phyloP scores from a whole-genome alignment of 1,139 yeast species.

The Komagataea norvegica region DNA sequence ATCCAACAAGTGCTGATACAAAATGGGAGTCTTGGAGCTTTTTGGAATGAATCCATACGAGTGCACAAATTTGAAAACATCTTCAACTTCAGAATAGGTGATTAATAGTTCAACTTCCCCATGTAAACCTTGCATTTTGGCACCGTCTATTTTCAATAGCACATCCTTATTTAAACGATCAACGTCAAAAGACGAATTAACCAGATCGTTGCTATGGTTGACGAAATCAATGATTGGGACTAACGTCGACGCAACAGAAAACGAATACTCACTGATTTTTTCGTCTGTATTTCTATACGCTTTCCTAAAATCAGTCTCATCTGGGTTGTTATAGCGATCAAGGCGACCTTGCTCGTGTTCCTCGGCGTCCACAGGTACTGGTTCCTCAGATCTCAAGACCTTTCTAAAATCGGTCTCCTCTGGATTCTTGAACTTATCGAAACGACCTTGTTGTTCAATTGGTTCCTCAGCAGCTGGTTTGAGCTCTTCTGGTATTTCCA shows the following conservation, averaged over 20 bases:
- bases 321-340: slow-evolving; percentile 6
- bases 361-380: slow-evolving; percentile 2
- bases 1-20: slow-evolving; percentile 27
- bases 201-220: slow-evolving; percentile 44
- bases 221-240: slow-evolving; percentile 68
- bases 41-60: slow-evolving; percentile 58
- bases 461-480: slow-evolving; percentile 20
- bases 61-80: slow-evolving; percentile 41
- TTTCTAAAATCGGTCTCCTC: slow-evolving; percentile 21
- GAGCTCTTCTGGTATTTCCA: slow-evolving; percentile 53
- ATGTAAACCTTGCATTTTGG: slow-evolving; percentile 1
- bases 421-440: slow-evolving; percentile 1
- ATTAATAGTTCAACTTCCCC: slow-evolving; percentile 38
- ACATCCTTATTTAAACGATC: slow-evolving; percentile 47
- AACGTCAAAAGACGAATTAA: slow-evolving; percentile 58
- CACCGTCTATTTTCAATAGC: slow-evolving; percentile 31
- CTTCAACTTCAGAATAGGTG: slow-evolving; percentile 45
- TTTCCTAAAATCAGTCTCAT: slow-evolving; percentile 5
- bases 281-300: slow-evolving; percentile 6
- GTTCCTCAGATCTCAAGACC: slow-evolving; percentile 25
- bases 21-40: slow-evolving; percentile 17
- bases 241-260: slow-evolving; percentile 46
- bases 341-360: slow-evolving; percentile 5
- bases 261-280: slow-evolving; percentile 30
- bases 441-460: slow-evolving; percentile 6